Conservation (phyloP, 345 rosid species). For the Ceriops tagal region DNA sequence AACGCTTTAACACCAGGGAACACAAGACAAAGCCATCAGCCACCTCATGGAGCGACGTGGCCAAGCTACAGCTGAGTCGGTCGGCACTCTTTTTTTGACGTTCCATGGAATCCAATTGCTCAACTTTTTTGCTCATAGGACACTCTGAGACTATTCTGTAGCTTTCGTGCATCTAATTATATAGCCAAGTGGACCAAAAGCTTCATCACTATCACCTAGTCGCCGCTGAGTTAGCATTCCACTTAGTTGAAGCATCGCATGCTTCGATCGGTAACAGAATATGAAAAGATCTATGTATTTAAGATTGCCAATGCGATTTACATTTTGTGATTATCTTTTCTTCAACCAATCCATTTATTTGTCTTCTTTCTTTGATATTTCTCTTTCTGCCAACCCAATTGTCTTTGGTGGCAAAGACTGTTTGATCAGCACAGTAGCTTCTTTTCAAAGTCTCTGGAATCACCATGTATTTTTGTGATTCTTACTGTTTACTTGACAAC, state of each 20-base stretch:
- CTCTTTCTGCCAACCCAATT: slow-evolving; percentile 40
- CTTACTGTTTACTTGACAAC: slow-evolving; percentile 12
- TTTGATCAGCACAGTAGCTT: slow-evolving; percentile 28
- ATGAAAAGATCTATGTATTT: slow-evolving; percentile 25
- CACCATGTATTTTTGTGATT: slow-evolving; percentile 18
- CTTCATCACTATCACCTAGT: slow-evolving; percentile 30
- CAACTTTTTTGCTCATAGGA: slow-evolving; percentile 8
- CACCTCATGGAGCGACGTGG: slow-evolving; percentile 30
- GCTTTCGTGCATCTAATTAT: slow-evolving; percentile 24
- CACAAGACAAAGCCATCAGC: not conserved
- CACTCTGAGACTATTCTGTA: slow-evolving; percentile 11
- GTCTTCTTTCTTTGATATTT: slow-evolving; percentile 22
- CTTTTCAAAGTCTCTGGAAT: slow-evolving; percentile 26
- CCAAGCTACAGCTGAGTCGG: slow-evolving; percentile 37
- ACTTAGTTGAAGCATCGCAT: slow-evolving; percentile 44
- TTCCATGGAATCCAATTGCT: slow-evolving; percentile 21
- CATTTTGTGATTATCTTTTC: slow-evolving; percentile 16
- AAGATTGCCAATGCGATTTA: slow-evolving; percentile 18
- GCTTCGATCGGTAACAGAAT: slow-evolving; percentile 29
- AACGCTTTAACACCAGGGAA: slow-evolving; percentile 11
- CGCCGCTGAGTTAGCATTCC: slow-evolving; percentile 56
- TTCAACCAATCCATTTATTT: slow-evolving; percentile 25
- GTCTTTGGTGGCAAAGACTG: slow-evolving; percentile 31
- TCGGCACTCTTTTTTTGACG: slow-evolving; percentile 23
- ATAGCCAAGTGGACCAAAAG: slow-evolving; percentile 43